Evolutionary conservation across 257 asterid species (phyloP).

Genomic region (Euphrasia confusa): DNA sequence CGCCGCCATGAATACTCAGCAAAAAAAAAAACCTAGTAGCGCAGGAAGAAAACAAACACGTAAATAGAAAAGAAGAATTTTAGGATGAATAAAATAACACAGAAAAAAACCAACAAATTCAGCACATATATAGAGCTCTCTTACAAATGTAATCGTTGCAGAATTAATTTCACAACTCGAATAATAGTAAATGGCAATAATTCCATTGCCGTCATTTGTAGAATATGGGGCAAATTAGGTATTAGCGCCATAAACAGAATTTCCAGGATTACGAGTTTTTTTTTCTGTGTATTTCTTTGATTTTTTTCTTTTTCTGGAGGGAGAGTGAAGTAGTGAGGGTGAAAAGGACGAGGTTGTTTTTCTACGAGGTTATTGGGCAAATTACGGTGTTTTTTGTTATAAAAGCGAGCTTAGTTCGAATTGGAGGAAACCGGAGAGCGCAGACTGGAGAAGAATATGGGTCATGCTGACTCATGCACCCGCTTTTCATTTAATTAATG

Average conservation of each 20-base stretch:
- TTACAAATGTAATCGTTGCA: conserved; percentile 16
- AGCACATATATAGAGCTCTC: not conserved
- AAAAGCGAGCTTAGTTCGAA: too few species aligned
- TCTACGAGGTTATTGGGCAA: too few species aligned
- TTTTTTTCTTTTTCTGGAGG: too few species aligned
- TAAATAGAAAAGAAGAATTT: too few species aligned
- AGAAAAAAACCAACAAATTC: conserved; percentile 4
- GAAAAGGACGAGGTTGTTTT: too few species aligned
- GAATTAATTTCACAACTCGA: conserved; percentile 23
- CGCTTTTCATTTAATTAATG: too few species aligned
- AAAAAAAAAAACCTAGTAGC: conserved; percentile 8
- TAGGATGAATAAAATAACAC: not conserved
- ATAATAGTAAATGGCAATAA: conserved; percentile 1
- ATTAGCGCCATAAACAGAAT: not conserved
- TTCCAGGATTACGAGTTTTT: too few species aligned
- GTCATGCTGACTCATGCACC: too few species aligned
- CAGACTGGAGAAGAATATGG: too few species aligned
- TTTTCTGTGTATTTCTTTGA: not conserved
- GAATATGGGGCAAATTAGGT: not conserved
- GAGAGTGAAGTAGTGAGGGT: too few species aligned
- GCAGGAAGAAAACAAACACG: not conserved
- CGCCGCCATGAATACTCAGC: conserved; percentile 23
- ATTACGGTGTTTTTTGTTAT: too few species aligned
- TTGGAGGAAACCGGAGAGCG: too few species aligned
- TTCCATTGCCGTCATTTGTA: conserved; percentile 11